These are phyloP conservation scores for Fraxinus angustifolia DNA, from an alignment of 305 asterid species.

Conservation along the genomic window DNA sequence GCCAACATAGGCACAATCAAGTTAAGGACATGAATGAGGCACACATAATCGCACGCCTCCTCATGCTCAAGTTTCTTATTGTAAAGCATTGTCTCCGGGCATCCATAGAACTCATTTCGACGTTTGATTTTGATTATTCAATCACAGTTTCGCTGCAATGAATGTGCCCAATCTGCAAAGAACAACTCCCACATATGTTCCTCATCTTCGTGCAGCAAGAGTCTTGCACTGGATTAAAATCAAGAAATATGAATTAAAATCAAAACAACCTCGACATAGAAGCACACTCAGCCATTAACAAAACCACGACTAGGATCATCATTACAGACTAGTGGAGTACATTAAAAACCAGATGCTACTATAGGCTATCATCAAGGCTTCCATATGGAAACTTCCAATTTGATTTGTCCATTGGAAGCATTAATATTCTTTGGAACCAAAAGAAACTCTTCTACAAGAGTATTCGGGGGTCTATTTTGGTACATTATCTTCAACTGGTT, in stretches of 20 bases:
- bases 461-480: constrained; percentile 18
- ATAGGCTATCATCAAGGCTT: neutral
- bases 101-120: constrained; percentile 46
- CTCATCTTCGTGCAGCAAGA: constrained; percentile 54
- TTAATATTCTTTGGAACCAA: constrained; percentile 33
- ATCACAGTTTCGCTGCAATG: constrained; percentile 75
- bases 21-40: constrained; percentile 46
- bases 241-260: neutral
- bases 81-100: constrained; percentile 40
- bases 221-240: constrained; percentile 54
- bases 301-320: too few species aligned
- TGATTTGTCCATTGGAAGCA: neutral
- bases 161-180: constrained; percentile 55
- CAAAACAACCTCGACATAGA: neutral
- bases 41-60: constrained; percentile 30
- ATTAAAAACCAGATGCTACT: neutral
- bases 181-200: constrained; percentile 56
- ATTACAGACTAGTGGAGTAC: neutral
- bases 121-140: constrained; percentile 45
- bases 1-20: constrained; percentile 28
- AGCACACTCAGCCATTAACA: too few species aligned
- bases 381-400: neutral
- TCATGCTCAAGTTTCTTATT: constrained; percentile 37
- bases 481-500: constrained; percentile 27
- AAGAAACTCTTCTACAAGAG: constrained; percentile 27